Evolutionary conservation across 2,329 filamentous ascomycete genomes (phyloP).

Genomic region (Colletotrichum sansevieriae): DNA sequence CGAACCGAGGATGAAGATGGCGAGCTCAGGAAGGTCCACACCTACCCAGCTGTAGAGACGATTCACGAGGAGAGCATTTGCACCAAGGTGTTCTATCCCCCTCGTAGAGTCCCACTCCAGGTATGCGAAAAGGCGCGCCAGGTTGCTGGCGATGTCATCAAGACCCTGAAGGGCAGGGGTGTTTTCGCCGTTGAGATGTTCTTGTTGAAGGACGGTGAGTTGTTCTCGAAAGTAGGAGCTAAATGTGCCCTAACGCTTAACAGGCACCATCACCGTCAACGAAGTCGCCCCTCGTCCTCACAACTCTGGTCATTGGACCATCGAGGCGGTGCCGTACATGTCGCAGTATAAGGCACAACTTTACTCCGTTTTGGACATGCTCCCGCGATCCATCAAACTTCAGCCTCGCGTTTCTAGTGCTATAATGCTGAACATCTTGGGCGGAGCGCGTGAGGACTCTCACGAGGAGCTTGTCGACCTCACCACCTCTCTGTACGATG

Average conservation of each 20-base stretch:
- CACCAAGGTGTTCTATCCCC: slow-evolving; percentile 90
- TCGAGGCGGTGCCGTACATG: slow-evolving; percentile 86
- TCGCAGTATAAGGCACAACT: slow-evolving; percentile 96
- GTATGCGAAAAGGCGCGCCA: slow-evolving; percentile 77
- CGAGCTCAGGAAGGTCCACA: slow-evolving; percentile 64
- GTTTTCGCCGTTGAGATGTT: slow-evolving; percentile 99
- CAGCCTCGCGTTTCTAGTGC: slow-evolving; percentile 69
- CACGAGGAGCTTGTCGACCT: slow-evolving; percentile 67
- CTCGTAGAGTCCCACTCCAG: slow-evolving; percentile 74
- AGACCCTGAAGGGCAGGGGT: slow-evolving; percentile 86
- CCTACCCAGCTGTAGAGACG: slow-evolving; percentile 93
- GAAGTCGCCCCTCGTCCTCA: slow-evolving; percentile 82
- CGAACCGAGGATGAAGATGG: slow-evolving; percentile 80
- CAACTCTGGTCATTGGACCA: slow-evolving; percentile 96
- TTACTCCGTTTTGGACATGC: slow-evolving; percentile 79
- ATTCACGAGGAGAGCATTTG: slow-evolving; percentile 96
- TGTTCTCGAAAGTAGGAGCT: not conserved
- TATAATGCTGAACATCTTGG: slow-evolving; percentile 87
- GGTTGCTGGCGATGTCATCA: slow-evolving; percentile 83
- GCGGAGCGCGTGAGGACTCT: slow-evolving; percentile 74
- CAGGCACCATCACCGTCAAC: slow-evolving; percentile 79
- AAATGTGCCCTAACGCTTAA: slow-evolving; percentile 17
- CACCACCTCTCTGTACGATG: slow-evolving; percentile 58
- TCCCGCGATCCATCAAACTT: slow-evolving; percentile 68
- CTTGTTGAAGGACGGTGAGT: slow-evolving; percentile 75